phyloP scores from a whole-genome alignment of 371 early-diverging fungal species.

The Apophysomyces ossiformis region DNA sequence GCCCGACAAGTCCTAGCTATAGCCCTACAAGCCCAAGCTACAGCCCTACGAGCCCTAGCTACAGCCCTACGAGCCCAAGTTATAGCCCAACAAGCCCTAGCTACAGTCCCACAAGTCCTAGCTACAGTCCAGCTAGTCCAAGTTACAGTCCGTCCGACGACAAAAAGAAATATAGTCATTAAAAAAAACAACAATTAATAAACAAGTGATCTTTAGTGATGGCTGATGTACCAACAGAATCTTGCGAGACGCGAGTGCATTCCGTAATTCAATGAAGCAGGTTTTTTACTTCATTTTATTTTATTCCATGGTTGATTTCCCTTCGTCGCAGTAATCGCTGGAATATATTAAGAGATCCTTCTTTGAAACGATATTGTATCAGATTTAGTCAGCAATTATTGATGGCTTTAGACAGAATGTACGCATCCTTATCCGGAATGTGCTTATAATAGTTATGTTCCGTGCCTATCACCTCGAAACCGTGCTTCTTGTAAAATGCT shows the following conservation, averaged over 20 bases:
- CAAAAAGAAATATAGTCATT: slow-evolving; percentile 13
- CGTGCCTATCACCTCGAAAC: slow-evolving; percentile 69
- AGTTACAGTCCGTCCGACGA: slow-evolving; percentile 66
- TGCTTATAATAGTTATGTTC: slow-evolving; percentile 89
- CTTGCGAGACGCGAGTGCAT: not conserved
- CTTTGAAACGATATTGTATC: not conserved
- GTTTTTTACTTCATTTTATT: not conserved
- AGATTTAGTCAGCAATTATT: not conserved
- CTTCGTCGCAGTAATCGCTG: not conserved
- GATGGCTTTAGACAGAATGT: slow-evolving; percentile 58
- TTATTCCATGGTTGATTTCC: not conserved
- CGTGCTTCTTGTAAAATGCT: slow-evolving; percentile 85
- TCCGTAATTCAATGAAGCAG: not conserved
- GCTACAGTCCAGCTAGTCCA: slow-evolving; percentile 65
- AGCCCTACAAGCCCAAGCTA: slow-evolving; percentile 73
- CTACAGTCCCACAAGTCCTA: slow-evolving; percentile 73
- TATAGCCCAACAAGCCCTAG: slow-evolving; percentile 68
- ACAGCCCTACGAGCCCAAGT: slow-evolving; percentile 67
- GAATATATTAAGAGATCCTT: not conserved
- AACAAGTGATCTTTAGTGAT: slow-evolving; percentile 4
- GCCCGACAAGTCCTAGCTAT: slow-evolving; percentile 63
- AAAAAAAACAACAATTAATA: slow-evolving; percentile 12
- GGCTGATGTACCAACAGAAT: slow-evolving; percentile 4
- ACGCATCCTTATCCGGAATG: slow-evolving; percentile 85
- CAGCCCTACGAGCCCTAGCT: slow-evolving; percentile 67